Percentiles rank a stretch among this genome's conserved stretches.
Evolutionary conservation across 768 basidiomycete species (phyloP).

Genomic region (Fomitopsis serialis): DNA sequence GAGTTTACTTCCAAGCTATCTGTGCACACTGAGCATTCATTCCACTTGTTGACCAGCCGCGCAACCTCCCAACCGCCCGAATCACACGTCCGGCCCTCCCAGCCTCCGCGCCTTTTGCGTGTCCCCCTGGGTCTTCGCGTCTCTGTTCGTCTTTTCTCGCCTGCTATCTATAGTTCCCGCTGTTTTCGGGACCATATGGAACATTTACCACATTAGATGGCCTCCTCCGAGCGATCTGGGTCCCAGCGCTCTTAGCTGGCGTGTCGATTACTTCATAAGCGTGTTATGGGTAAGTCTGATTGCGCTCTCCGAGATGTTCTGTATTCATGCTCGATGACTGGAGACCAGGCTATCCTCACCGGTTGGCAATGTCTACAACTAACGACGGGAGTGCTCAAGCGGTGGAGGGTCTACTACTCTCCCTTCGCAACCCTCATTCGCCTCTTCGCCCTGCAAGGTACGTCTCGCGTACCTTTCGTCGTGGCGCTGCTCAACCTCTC

Average conservation of each 20-base stretch:
- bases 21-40: not conserved
- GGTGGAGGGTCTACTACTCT: constrained; percentile 91
- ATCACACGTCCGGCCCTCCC: constrained; percentile 16
- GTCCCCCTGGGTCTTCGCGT: constrained; percentile 43
- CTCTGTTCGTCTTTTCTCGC: constrained; percentile 68
- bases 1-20: constrained; percentile 24
- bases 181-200: constrained; percentile 57
- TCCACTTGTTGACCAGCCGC: constrained; percentile 37
- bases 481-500: not conserved
- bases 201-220: constrained; percentile 46
- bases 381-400: constrained; percentile 81
- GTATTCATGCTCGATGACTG: not conserved
- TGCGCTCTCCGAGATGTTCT: not conserved
- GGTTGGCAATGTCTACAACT: constrained; percentile 86
- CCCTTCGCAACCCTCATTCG: constrained; percentile 86
- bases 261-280: constrained; percentile 62
- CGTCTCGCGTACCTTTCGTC: not conserved
- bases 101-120: constrained; percentile 36
- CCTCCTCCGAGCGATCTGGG: constrained; percentile 35
- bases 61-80: constrained; percentile 66
- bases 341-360: constrained; percentile 70
- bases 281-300: constrained; percentile 58
- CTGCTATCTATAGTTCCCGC: constrained; percentile 72
- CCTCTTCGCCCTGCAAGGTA: constrained; percentile 79
- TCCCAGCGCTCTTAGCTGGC: constrained; percentile 21